Conservation (phyloP, 2,329 filamentous ascomycete species). For the Xenosphaeropsis pyriputrescens region DNA sequence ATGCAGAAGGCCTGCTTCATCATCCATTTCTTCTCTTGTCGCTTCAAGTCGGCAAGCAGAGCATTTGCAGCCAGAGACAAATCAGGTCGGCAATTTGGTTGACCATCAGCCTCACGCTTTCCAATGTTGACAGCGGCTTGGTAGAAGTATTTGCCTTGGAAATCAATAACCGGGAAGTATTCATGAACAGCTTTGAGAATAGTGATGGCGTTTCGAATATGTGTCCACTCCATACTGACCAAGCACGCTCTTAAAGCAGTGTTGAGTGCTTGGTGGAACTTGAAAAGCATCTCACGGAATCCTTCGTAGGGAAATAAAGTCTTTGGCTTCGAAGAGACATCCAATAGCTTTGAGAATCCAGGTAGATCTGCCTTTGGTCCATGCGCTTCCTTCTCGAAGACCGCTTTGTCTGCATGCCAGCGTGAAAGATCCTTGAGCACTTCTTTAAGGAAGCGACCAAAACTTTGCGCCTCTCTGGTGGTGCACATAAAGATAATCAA, state of each 20-base stretch:
- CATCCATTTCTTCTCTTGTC: conserved; percentile 53
- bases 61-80: conserved; percentile 61
- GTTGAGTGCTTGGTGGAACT: conserved; percentile 79
- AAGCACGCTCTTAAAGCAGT: conserved; percentile 71
- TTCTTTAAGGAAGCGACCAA: conserved; percentile 83
- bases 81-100: conserved; percentile 47
- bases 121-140: conserved; percentile 52
- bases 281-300: conserved; percentile 73
- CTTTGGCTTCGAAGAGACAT: conserved; percentile 54
- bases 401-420: conserved; percentile 68
- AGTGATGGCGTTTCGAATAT: conserved; percentile 90
- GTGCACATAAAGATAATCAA: conserved; percentile 81
- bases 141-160: conserved; percentile 60
- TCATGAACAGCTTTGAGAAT: conserved; percentile 70
- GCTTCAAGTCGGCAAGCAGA: conserved; percentile 54
- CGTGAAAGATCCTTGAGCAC: conserved; percentile 63
- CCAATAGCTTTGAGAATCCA: conserved; percentile 66
- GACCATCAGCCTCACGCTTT: conserved; percentile 38
- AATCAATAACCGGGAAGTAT: conserved; percentile 78
- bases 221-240: conserved; percentile 81
- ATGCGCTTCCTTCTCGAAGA: conserved; percentile 74
- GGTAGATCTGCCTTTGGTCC: conserved; percentile 49
- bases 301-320: conserved; percentile 70
- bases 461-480: conserved; percentile 76
- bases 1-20: conserved; percentile 60